A percentile compares a stretch with the other conserved stretches of the same genome.
Conservation (phyloP, 805 yeast genomes). For the Starmerella bombicola region DNA sequence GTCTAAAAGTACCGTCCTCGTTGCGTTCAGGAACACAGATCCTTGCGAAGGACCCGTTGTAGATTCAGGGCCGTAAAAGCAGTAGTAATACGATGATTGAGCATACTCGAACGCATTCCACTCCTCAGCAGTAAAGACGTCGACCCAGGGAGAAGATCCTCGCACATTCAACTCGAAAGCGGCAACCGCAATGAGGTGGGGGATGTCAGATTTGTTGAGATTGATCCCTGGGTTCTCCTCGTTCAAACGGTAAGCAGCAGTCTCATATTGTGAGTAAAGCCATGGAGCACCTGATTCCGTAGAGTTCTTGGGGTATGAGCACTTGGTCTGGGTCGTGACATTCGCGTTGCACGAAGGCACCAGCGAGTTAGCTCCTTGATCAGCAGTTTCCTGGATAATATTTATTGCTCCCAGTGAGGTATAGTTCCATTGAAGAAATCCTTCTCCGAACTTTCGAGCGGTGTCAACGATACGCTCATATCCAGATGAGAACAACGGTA, state of each 20-base stretch:
- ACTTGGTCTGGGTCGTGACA: slow-evolving; percentile 8
- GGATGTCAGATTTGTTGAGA: slow-evolving; percentile 33
- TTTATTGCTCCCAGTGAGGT: slow-evolving; percentile 22
- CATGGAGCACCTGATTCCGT: slow-evolving; percentile 10
- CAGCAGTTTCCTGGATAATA: slow-evolving; percentile 19
- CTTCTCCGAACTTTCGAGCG: slow-evolving; percentile 25
- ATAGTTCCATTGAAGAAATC: slow-evolving; percentile 24
- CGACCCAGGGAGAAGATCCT: slow-evolving; percentile 36
- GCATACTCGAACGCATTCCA: slow-evolving; percentile 24
- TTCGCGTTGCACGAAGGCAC: slow-evolving; percentile 16
- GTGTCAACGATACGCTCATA: slow-evolving; percentile 36
- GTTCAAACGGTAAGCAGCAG: slow-evolving; percentile 22
- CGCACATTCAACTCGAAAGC: slow-evolving; percentile 41
- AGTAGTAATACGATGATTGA: slow-evolving; percentile 22
- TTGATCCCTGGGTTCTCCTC: slow-evolving; percentile 27
- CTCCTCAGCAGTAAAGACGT: slow-evolving; percentile 25
- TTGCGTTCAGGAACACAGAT: slow-evolving; percentile 38
- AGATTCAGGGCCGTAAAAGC: slow-evolving; percentile 27
- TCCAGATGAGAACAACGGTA: slow-evolving; percentile 46
- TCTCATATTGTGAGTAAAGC: slow-evolving; percentile 15
- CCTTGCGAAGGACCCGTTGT: slow-evolving; percentile 30
- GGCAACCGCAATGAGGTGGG: slow-evolving; percentile 34
- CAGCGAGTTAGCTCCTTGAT: slow-evolving; percentile 23
- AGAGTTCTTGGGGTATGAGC: slow-evolving; percentile 8
- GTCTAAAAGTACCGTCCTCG: slow-evolving; percentile 35